A percentile compares a stretch with the other conserved stretches of the same genome.
These are phyloP conservation scores for Aspergillus leporis DNA, from an alignment of 495 filamentous ascomycete genomes.

Conservation along the genomic window DNA sequence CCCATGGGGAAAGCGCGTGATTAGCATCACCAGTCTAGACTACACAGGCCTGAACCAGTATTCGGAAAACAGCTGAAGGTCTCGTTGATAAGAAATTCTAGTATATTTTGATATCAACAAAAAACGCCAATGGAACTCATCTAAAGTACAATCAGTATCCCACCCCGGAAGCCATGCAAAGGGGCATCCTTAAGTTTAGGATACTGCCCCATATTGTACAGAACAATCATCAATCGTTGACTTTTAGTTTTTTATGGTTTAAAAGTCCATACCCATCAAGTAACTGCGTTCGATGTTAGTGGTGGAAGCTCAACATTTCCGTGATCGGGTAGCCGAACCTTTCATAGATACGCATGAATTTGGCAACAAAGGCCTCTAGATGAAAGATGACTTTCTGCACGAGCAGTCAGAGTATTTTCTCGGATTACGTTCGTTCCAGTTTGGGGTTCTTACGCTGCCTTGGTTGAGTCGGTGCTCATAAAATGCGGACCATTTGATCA, in stretches of 20 bases:
- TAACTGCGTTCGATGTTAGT: constrained; percentile 54
- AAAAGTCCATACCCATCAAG: constrained; percentile 88
- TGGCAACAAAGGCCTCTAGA: constrained; percentile 95
- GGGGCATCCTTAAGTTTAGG: constrained; percentile 5
- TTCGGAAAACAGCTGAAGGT: too few relatives aligned
- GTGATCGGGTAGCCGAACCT: constrained; percentile 42
- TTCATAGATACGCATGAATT: constrained; percentile 95
- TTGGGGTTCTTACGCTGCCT: constrained; percentile 59
- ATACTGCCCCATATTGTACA: constrained; percentile 12
- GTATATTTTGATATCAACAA: not conserved
- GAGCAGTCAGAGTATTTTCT: not conserved
- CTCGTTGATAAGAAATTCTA: too few relatives aligned
- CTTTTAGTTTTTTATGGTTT: constrained; percentile 23
- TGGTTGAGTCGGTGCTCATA: constrained; percentile 92
- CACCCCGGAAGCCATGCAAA: constrained; percentile 1
- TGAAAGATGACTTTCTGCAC: constrained; percentile 91
- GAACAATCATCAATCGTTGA: constrained; percentile 40
- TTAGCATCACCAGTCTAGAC: not conserved
- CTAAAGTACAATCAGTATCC: not conserved
- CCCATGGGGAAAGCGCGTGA: not conserved
- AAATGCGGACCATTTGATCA: constrained; percentile 94
- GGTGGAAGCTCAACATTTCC: not conserved
- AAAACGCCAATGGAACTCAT: constrained; percentile 1
- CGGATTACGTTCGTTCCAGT: not conserved
- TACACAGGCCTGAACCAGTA: not conserved